Conservation (phyloP, 2,329 filamentous ascomycete genomes). For the Nannizzia gypsea region DNA sequence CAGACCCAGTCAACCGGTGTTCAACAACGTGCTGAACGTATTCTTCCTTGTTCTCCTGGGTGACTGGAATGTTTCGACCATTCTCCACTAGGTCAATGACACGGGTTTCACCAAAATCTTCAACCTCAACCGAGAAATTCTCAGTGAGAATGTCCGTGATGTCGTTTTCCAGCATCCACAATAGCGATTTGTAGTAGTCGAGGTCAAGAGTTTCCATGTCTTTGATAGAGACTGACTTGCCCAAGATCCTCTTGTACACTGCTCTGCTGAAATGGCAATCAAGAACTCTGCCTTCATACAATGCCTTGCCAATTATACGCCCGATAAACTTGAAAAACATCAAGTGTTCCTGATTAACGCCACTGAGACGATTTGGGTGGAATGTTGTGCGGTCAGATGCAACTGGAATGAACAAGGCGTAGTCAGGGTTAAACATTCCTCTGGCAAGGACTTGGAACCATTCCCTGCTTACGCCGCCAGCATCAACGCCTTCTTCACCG, state of each 20-base stretch:
- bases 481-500: constrained; percentile 93
- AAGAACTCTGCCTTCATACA: constrained; percentile 89
- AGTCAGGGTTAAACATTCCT: constrained; percentile 98
- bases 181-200: constrained; percentile 95
- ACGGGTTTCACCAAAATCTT: constrained; percentile 82
- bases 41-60: constrained; percentile 96
- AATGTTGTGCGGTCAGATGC: constrained; percentile 96
- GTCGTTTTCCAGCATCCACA: constrained; percentile 98
- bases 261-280: constrained; percentile 99
- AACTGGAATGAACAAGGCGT: constrained; percentile 89
- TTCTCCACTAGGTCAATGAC: constrained; percentile 77
- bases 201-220: constrained; percentile 98
- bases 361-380: constrained; percentile 90
- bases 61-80: constrained; percentile 84
- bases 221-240: constrained; percentile 91
- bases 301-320: constrained; percentile 91
- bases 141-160: constrained; percentile 97
- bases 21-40: constrained; percentile 92
- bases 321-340: constrained; percentile 99
- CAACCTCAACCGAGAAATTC: constrained; percentile 86
- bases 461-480: constrained; percentile 91
- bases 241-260: constrained; percentile 94
- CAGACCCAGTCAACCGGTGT: constrained; percentile 80
- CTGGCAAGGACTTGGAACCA: constrained; percentile 97
- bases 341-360: constrained; percentile 88